phyloP scores from a whole-genome alignment of 1,139 yeast genomes.

The Pichia sp. region DNA sequence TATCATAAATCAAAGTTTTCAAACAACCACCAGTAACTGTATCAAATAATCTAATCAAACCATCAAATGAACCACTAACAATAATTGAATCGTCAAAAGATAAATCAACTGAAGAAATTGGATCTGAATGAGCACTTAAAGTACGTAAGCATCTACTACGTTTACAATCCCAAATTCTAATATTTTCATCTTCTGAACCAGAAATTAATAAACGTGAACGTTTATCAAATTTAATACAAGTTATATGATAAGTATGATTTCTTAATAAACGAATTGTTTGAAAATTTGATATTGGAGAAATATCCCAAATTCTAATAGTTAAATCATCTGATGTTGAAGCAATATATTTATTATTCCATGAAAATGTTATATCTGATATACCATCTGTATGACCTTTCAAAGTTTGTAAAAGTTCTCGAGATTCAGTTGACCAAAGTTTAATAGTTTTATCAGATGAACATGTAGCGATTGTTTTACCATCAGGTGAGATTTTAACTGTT shows the following conservation, averaged over 20 bases:
- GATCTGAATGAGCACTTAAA: slow-evolving; percentile 89
- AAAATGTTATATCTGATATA: slow-evolving; percentile 63
- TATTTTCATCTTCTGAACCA: slow-evolving; percentile 87
- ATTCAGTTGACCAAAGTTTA: slow-evolving; percentile 31
- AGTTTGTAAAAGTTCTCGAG: slow-evolving; percentile 28
- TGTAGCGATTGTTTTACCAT: slow-evolving; percentile 56
- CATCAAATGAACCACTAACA: slow-evolving; percentile 87
- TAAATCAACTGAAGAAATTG: slow-evolving; percentile 69
- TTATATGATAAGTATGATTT: slow-evolving; percentile 85
- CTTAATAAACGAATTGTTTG: slow-evolving; percentile 52
- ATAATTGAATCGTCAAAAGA: slow-evolving; percentile 77
- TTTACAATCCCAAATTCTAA: slow-evolving; percentile 80
- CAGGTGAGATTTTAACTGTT: slow-evolving; percentile 52
- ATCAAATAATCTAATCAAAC: slow-evolving; percentile 69
- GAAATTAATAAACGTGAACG: slow-evolving; percentile 75
- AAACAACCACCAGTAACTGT: slow-evolving; percentile 85
- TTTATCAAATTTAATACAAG: slow-evolving; percentile 59
- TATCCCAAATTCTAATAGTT: slow-evolving; percentile 69
- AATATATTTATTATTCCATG: slow-evolving; percentile 64
- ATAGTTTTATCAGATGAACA: slow-evolving; percentile 38
- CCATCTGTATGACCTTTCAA: slow-evolving; percentile 63
- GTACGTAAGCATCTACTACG: slow-evolving; percentile 69
- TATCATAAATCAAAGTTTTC: slow-evolving; percentile 71
- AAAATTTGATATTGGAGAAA: slow-evolving; percentile 35
- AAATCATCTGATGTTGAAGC: slow-evolving; percentile 88